Evolutionary conservation across 164 flowering plant genomes (phyloP), one percentile per base, ranked within the genome.

Genomic region (Chloranthus sessilifolius): DNA sequence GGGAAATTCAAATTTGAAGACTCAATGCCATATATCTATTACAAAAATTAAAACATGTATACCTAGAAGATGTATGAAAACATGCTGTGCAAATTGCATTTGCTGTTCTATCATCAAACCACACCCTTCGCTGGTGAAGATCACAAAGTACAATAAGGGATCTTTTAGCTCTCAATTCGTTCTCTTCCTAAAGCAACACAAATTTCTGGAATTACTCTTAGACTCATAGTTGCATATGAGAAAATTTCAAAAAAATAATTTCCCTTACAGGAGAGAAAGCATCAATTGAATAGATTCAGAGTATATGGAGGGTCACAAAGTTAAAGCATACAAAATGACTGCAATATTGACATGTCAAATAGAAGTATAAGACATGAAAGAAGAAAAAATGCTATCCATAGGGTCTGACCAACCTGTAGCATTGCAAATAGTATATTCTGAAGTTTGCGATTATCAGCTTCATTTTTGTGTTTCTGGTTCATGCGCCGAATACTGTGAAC

Each of bases 101-200:
- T 43, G 95, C 95, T 19, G 94, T 85, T 61, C 85, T 80, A 17
- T 82, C 96, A 72, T 88, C 96, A 68, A 80, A 82, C 98, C 98
- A 92, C 27, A 88, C 81, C 70, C 71, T 85, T 51, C 95, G 78
- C 40, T 82, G 64, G 41, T 88, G 96, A 56, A 92, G 89, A 61
- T 88, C 87, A 69, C 95, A 80, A 5, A 88, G 65, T 7, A 82
- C 80, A 39, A 68, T 50, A 52, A 92, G 91, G 1, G 98, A 48
- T 45, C 94, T 74, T 69, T 75, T 92, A 4, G 98, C 90, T 61
- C 59, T 73, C 6, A 59, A 53, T 72, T 91, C 98, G 61, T 91
- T 90, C 54, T 83, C 90, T 61, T 76, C 76, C 96, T 87, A 58
- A 19, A 41, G 15, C 38, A 55, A 46, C n/a, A 58, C 3, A 19